Evolutionary conservation across 176 grass and related monocot species (phyloP).

Genomic region (Carex myosuroides): DNA sequence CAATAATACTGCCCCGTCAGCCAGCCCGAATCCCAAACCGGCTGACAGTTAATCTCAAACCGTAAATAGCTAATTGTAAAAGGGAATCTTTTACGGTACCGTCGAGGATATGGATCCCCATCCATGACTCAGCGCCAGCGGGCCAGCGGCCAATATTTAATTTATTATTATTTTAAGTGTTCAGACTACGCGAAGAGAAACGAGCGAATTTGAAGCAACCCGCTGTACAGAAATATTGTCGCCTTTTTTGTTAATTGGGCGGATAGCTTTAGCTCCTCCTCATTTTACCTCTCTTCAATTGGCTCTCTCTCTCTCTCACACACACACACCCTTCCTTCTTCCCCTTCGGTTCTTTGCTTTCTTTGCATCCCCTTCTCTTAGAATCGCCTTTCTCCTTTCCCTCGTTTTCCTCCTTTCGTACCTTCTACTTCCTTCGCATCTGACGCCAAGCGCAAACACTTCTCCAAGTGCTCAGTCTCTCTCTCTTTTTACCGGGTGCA

Average conservation of each 20-base stretch:
- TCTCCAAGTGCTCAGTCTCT: neutral
- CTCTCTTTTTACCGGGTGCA: neutral
- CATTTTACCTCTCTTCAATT: neutral
- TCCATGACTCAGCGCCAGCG: neutral
- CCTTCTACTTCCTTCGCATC: neutral
- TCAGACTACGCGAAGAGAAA: neutral
- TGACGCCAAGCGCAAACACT: neutral
- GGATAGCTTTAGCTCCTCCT: neutral
- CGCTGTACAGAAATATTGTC: neutral
- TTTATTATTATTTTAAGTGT: neutral
- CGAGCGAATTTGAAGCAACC: conserved; percentile 6
- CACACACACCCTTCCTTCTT: neutral
- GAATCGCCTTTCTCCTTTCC: neutral
- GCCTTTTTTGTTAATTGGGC: neutral
- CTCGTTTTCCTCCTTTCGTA: no score
- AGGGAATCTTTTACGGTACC: no score
- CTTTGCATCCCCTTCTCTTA: no score
- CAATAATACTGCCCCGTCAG: no score
- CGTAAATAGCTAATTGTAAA: no score
- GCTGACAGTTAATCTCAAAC: no score
- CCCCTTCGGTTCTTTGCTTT: neutral
- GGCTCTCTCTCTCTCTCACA: neutral
- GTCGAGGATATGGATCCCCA: no score
- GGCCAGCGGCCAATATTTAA: neutral
- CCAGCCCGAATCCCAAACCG: no score